These are phyloP conservation scores for Cercospora beticola DNA, from an alignment of 2,329 filamentous ascomycete species.

Conservation along the genomic window DNA sequence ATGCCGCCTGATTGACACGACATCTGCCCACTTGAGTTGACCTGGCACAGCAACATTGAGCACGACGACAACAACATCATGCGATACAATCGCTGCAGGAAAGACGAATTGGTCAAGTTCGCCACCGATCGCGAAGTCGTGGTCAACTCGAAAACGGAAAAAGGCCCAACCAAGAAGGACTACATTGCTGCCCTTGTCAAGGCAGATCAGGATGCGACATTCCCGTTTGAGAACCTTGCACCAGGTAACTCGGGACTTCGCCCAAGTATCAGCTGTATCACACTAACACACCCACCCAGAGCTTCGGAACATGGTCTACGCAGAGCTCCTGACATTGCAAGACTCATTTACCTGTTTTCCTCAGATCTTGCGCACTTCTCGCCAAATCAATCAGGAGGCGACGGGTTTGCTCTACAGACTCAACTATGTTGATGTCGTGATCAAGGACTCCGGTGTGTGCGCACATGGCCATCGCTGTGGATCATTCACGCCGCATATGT, in stretches of 20 bases:
- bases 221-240: slow-evolving; percentile 18
- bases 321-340: slow-evolving; percentile 12
- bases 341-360: slow-evolving; percentile 39
- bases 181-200: slow-evolving; percentile 14
- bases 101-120: slow-evolving; percentile 17
- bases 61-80: slow-evolving; percentile 1
- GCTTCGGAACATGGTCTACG: slow-evolving; percentile 17
- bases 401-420: slow-evolving; percentile 46
- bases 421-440: slow-evolving; percentile 51
- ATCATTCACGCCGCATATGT: neutral
- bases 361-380: slow-evolving; percentile 42
- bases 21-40: neutral
- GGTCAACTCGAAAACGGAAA: neutral
- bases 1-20: neutral
- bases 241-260: neutral
- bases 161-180: slow-evolving; percentile 6
- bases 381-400: slow-evolving; percentile 43
- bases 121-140: slow-evolving; percentile 7
- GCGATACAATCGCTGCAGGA: slow-evolving; percentile 17
- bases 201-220: slow-evolving; percentile 13
- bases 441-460: slow-evolving; percentile 13
- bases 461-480: slow-evolving; percentile 15
- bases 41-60: neutral
- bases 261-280: neutral
- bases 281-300: slow-evolving; percentile 2